phyloP scores from a whole-genome alignment of 495 filamentous ascomycete genomes.

The Penicillium pancosmium region DNA sequence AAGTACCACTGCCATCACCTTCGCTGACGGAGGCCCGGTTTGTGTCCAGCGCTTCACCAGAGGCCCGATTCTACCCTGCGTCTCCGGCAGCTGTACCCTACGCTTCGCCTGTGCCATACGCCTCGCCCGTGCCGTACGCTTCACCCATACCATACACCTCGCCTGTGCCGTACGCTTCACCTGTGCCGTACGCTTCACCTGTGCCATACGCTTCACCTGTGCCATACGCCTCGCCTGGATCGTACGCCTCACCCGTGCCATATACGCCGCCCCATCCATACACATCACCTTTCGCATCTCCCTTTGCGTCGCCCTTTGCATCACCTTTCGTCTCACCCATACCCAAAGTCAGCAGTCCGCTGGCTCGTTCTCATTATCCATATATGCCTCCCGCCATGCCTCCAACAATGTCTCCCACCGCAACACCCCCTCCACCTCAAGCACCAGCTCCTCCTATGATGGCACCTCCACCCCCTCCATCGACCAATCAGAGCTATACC shows the following conservation, averaged over 20 bases:
- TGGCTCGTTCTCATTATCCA: conserved; percentile 40
- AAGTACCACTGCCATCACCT: conserved; percentile 36
- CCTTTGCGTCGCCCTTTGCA: conserved; percentile 23
- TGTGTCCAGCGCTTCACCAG: conserved; percentile 31
- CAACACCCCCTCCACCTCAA: conserved; percentile 25
- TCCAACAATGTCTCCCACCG: conserved; percentile 43
- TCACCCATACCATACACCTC: conserved; percentile 22
- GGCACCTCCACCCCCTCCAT: conserved; percentile 24
- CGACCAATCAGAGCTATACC: conserved; percentile 32
- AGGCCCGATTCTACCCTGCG: conserved; percentile 19
- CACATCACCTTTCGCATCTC: conserved; percentile 20
- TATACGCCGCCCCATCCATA: conserved; percentile 14
- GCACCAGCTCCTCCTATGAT: conserved; percentile 3
- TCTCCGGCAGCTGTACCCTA: conserved; percentile 14
- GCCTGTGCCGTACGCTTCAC: conserved; percentile 19
- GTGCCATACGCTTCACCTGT: conserved; percentile 18
- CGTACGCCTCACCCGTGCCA: conserved; percentile 7
- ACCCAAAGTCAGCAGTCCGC: conserved; percentile 44
- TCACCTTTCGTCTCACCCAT: conserved; percentile 36
- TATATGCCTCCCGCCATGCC: conserved; percentile 45
- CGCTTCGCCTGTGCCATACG: conserved; percentile 22
- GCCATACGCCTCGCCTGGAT: conserved; percentile 19
- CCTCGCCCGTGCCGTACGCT: conserved; percentile 21
- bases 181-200: conserved; percentile 22
- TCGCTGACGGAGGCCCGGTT: conserved; percentile 32